Evolutionary conservation across 495 filamentous ascomycete genomes (phyloP).

Genomic region (Talaromyces adpressus): DNA sequence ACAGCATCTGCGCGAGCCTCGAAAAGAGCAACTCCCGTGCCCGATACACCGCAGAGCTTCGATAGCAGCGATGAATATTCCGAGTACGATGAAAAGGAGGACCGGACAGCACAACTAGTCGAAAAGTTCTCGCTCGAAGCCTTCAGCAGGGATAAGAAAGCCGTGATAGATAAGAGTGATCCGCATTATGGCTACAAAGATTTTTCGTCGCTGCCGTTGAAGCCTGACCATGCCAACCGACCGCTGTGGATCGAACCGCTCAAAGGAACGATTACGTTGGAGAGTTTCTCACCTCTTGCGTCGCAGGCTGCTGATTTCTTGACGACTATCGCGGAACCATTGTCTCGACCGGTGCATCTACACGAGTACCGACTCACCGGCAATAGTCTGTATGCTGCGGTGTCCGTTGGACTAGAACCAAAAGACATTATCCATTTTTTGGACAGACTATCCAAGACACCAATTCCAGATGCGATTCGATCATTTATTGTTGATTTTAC

Average conservation of each 20-base stretch:
- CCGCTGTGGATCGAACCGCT: slow-evolving; percentile 88
- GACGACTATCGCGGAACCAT: slow-evolving; percentile 89
- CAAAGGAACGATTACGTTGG: slow-evolving; percentile 82
- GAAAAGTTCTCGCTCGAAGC: slow-evolving; percentile 59
- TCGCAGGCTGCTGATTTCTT: slow-evolving; percentile 88
- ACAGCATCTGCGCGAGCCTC: slow-evolving; percentile 53
- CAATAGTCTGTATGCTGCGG: slow-evolving; percentile 90
- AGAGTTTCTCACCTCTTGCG: slow-evolving; percentile 85
- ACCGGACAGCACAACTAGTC: slow-evolving; percentile 45
- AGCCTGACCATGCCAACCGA: slow-evolving; percentile 79
- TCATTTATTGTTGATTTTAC: slow-evolving; percentile 78
- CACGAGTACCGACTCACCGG: slow-evolving; percentile 91
- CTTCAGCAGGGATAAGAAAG: slow-evolving; percentile 33
- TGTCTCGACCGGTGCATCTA: slow-evolving; percentile 77
- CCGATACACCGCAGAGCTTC: slow-evolving; percentile 57
- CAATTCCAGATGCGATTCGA: slow-evolving; percentile 69
- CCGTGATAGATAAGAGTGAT: slow-evolving; percentile 31
- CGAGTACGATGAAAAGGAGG: slow-evolving; percentile 48
- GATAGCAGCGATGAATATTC: slow-evolving; percentile 66
- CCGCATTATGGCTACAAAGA: slow-evolving; percentile 63
- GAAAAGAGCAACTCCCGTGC: slow-evolving; percentile 60
- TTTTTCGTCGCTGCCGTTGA: slow-evolving; percentile 72
- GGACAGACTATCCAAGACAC: slow-evolving; percentile 80
- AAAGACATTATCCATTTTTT: slow-evolving; percentile 85
- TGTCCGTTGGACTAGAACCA: slow-evolving; percentile 81